These are phyloP conservation scores for Nitzschia palea DNA, from an alignment of 108 stramenopile species.

Conservation along the genomic window DNA sequence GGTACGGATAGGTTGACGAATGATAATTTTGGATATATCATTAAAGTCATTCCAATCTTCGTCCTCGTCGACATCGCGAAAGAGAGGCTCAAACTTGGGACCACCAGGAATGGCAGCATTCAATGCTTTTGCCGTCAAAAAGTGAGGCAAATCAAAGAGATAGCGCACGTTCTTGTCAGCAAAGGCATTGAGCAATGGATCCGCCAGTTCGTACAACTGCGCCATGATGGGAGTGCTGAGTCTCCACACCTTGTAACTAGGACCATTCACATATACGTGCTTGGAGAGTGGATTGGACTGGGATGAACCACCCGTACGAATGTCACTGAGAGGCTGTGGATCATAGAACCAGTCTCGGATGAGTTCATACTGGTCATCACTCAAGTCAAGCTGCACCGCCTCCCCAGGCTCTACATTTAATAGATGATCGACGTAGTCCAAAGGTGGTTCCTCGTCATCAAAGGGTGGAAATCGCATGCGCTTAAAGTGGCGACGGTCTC, in stretches of 20 bases:
- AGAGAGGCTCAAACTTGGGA: slow-evolving; percentile 98
- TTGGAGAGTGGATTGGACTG: slow-evolving; percentile 54
- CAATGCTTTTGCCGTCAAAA: slow-evolving; percentile 98
- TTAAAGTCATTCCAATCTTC: slow-evolving; percentile 99
- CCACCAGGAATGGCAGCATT: slow-evolving; percentile 99
- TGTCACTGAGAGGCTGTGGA: slow-evolving; percentile 60
- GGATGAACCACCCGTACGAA: slow-evolving; percentile 15
- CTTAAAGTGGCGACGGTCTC: slow-evolving; percentile 98
- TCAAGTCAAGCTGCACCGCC: slow-evolving; percentile 58
- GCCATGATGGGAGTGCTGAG: slow-evolving; percentile 94
- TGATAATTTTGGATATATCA: slow-evolving; percentile 98
- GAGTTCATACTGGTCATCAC: slow-evolving; percentile 58
- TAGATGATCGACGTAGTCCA: slow-evolving; percentile 99
- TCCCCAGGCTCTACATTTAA: slow-evolving; percentile 95
- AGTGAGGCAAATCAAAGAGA: slow-evolving; percentile 92
- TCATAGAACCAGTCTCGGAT: slow-evolving; percentile 87
- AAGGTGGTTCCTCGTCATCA: slow-evolving; percentile 99
- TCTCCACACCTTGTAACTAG: slow-evolving; percentile 92
- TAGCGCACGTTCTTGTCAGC: slow-evolving; percentile 91
- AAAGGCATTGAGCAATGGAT: slow-evolving; percentile 87
- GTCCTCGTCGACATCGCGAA: slow-evolving; percentile 95
- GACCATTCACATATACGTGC: slow-evolving; percentile 89
- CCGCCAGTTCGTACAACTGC: slow-evolving; percentile 92
- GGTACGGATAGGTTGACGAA: slow-evolving; percentile 95
- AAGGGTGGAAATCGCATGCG: slow-evolving; percentile 99